These are phyloP conservation scores for Alisma plantagoaquatica DNA, from an alignment of 106 monocot genomes.

Conservation along the genomic window DNA sequence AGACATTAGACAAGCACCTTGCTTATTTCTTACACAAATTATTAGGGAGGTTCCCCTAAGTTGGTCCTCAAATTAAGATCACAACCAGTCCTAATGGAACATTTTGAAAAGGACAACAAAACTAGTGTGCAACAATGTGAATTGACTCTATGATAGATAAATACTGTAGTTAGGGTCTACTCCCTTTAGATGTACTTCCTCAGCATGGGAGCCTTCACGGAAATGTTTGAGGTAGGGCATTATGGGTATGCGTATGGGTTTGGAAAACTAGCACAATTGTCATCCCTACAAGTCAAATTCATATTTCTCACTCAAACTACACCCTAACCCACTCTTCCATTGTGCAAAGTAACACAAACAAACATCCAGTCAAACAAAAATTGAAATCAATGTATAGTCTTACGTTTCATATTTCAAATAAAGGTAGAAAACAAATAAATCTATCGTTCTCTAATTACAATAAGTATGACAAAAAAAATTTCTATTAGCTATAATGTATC, in stretches of 20 bases:
- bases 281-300: slow-evolving; percentile 65
- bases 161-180: slow-evolving; percentile 22
- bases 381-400: too few species aligned
- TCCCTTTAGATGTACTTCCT: slow-evolving; percentile 45
- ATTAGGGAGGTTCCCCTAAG: slow-evolving; percentile 42
- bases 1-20: slow-evolving; percentile 31
- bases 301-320: slow-evolving; percentile 27
- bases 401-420: too few species aligned
- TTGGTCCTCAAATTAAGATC: slow-evolving; percentile 40
- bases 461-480: too few species aligned
- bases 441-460: too few species aligned
- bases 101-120: slow-evolving; percentile 18
- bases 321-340: too few species aligned
- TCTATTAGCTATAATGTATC: too few species aligned
- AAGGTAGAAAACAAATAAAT: not conserved
- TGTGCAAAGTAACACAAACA: too few species aligned
- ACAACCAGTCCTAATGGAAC: slow-evolving; percentile 31
- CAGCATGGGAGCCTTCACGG: slow-evolving; percentile 52
- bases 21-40: slow-evolving; percentile 26
- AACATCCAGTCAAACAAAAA: slow-evolving; percentile 24
- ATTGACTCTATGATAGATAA: slow-evolving; percentile 46
- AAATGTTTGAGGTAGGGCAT: slow-evolving; percentile 78
- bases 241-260: slow-evolving; percentile 58
- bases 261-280: slow-evolving; percentile 71
- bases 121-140: slow-evolving; percentile 64